phyloP scores from a whole-genome alignment of 306 rosid species.

The Neltuma alba region DNA sequence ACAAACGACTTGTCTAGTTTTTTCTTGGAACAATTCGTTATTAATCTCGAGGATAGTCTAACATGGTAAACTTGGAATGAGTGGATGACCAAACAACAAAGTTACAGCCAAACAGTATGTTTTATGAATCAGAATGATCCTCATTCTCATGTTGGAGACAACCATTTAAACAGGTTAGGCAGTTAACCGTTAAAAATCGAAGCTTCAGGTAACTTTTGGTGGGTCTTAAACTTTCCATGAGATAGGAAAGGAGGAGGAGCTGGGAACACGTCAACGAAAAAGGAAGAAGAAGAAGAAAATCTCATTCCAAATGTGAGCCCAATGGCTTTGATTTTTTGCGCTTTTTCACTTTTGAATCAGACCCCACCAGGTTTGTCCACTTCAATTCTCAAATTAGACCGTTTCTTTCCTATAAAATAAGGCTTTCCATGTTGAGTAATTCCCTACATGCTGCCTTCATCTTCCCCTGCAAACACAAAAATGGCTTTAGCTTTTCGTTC shows the following conservation, averaged over 20 bases:
- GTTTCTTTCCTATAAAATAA: conserved; percentile 46
- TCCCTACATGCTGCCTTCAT: conserved; percentile 26
- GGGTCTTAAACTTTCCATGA: background rate
- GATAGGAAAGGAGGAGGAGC: background rate
- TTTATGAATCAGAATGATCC: background rate
- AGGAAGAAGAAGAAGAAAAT: background rate
- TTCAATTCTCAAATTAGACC: conserved; percentile 32
- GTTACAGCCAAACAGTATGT: background rate
- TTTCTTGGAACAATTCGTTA: background rate
- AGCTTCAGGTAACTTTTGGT: background rate
- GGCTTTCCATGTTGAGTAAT: conserved; percentile 25
- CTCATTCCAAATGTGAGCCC: conserved; percentile 34
- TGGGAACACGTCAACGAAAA: background rate
- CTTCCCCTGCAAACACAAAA: conserved; percentile 18
- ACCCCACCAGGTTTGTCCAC: conserved; percentile 53
- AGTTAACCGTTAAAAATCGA: background rate
- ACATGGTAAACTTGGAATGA: background rate
- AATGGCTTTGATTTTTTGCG: conserved; percentile 49
- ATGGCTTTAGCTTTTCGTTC: conserved; percentile 74
- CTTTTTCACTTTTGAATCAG: conserved; percentile 49
- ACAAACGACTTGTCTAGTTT: too few species aligned
- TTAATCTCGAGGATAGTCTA: background rate
- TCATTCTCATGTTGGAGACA: too few species aligned
- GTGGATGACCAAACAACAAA: background rate
- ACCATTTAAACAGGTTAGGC: background rate